Conservation (phyloP, 257 asterid species). For the Capsicum pubescens region DNA sequence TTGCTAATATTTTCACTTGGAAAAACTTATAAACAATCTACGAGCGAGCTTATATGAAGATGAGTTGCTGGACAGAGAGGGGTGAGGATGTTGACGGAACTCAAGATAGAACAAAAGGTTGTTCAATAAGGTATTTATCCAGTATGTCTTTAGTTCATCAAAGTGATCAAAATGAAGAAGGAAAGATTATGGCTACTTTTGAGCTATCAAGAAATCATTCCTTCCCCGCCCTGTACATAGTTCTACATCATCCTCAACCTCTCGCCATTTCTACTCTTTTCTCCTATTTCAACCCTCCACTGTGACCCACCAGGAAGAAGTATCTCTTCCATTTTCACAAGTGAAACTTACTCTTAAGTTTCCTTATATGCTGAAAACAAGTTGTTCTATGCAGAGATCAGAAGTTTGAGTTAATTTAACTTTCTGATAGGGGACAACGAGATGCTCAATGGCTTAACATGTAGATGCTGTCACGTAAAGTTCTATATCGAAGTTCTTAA, state of each 20-base stretch:
- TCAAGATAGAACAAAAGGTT: constrained; percentile 1
- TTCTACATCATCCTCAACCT: constrained; percentile 16
- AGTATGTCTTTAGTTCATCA: constrained; percentile 15
- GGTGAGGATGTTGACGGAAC: background rate
- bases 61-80: constrained; percentile 1
- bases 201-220: constrained; percentile 3
- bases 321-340: background rate
- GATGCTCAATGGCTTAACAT: background rate
- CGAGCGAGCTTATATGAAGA: background rate
- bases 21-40: background rate
- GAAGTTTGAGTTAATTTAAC: background rate
- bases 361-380: background rate
- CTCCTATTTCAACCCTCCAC: background rate
- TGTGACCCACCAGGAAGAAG: background rate
- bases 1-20: background rate
- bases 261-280: background rate
- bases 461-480: background rate
- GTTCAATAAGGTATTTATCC: constrained; percentile 12
- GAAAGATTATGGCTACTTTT: constrained; percentile 16
- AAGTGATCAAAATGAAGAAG: background rate
- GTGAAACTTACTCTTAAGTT: constrained; percentile 16
- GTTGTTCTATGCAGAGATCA: background rate
- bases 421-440: background rate
- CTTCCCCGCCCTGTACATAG: background rate
- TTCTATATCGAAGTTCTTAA: background rate